Conservation (phyloP, 768 basidiomycete species). For the Tricholoma terreum region DNA sequence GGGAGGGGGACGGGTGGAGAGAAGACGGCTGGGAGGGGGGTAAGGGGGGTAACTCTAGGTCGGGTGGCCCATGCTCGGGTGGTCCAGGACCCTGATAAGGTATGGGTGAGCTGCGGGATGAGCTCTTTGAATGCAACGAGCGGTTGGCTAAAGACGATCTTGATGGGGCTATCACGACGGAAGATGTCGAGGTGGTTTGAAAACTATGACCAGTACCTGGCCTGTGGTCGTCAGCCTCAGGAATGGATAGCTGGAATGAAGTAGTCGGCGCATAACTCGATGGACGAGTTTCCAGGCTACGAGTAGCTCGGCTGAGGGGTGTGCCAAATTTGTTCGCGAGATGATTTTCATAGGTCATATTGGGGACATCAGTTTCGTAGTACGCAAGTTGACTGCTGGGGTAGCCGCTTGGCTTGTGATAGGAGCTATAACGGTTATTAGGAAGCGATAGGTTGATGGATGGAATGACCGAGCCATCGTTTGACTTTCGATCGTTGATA, state of each 20-base stretch:
- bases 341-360: conserved; percentile 13
- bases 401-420: conserved; percentile 21
- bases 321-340: conserved; percentile 2
- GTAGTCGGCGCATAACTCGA: conserved; percentile 30
- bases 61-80: conserved; percentile 15
- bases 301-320: conserved; percentile 3
- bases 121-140: conserved; percentile 29
- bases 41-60: conserved; percentile 23
- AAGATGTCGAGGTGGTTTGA: conserved; percentile 32
- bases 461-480: conserved; percentile 29
- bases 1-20: conserved; percentile 27
- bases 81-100: conserved; percentile 18
- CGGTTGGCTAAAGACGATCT: conserved; percentile 22
- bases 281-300: conserved; percentile 18
- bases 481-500: conserved; percentile 31
- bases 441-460: conserved; percentile 32
- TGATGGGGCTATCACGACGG: conserved; percentile 24
- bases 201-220: conserved; percentile 27
- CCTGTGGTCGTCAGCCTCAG: conserved; percentile 32
- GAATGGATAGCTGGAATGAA: conserved; percentile 28
- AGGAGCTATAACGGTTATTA: conserved; percentile 24
- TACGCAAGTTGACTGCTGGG: conserved; percentile 31
- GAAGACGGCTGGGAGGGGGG: conserved; percentile 24
- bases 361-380: conserved; percentile 19
- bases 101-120: conserved; percentile 28